phyloP scores from a whole-genome alignment of 129 eudicot species.

The Escallonia herrerae region DNA sequence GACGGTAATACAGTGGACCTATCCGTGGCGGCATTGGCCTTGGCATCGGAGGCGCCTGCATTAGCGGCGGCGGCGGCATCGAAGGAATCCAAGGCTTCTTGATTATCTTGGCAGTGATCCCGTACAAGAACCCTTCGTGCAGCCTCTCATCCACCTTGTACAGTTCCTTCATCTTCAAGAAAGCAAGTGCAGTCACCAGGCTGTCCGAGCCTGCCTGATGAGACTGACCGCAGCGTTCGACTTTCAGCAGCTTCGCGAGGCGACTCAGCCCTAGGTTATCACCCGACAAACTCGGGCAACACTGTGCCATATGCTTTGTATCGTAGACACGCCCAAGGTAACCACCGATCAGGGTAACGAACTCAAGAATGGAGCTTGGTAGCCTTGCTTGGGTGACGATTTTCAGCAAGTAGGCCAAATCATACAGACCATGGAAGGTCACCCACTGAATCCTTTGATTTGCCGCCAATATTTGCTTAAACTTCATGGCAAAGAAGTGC shows the following conservation, averaged over 20 bases:
- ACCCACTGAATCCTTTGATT: neutral
- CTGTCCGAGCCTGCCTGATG: neutral
- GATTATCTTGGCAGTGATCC: neutral
- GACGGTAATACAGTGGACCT: no score
- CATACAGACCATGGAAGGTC: constrained; percentile 3
- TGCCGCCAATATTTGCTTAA: neutral
- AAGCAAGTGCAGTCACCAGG: neutral
- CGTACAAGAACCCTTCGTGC: constrained; percentile 1
- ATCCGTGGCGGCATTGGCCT: neutral
- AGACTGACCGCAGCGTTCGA: neutral
- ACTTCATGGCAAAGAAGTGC: neutral
- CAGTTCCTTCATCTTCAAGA: neutral
- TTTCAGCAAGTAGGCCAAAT: neutral
- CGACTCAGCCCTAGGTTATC: neutral
- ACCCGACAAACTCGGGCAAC: neutral
- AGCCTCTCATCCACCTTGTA: neutral
- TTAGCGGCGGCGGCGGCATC: neutral
- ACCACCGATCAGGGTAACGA: neutral
- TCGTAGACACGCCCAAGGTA: neutral
- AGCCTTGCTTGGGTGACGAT: neutral
- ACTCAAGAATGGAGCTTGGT: neutral
- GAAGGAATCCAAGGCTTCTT: neutral
- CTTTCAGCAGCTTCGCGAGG: neutral
- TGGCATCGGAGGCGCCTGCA: neutral
- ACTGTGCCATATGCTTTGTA: neutral